Conservation (phyloP, 257 asterid genomes). For the Echium plantagineum region DNA sequence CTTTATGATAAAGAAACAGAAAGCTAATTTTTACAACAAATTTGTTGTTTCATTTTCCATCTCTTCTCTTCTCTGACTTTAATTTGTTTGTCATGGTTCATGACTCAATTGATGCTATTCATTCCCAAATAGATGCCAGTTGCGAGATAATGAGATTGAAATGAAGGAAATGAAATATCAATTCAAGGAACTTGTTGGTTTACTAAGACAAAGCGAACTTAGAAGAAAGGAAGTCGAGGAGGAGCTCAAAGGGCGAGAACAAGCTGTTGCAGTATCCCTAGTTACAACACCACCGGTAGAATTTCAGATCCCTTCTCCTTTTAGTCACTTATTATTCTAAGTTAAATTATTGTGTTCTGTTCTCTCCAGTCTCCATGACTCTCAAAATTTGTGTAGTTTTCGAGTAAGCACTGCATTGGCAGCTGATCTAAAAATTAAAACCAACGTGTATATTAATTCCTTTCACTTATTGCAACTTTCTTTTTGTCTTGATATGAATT, state of each 20-base stretch:
- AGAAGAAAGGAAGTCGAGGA: slow-evolving; percentile 79
- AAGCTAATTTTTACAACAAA: too few relatives aligned
- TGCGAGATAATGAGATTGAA: slow-evolving; percentile 79
- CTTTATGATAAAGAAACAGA: neutral
- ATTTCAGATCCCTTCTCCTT: slow-evolving; percentile 3
- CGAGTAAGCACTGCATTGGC: too few relatives aligned
- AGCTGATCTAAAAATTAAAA: too few relatives aligned
- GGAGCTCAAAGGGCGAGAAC: slow-evolving; percentile 70
- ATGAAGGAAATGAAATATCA: slow-evolving; percentile 92
- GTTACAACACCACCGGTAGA: slow-evolving; percentile 75
- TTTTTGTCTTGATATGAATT: too few relatives aligned
- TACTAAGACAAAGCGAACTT: slow-evolving; percentile 79
- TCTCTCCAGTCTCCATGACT: too few relatives aligned
- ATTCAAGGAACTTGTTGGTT: slow-evolving; percentile 74
- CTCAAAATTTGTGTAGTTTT: too few relatives aligned
- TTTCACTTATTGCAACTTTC: too few relatives aligned
- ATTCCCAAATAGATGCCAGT: slow-evolving; percentile 51
- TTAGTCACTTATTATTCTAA: too few relatives aligned
- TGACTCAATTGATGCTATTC: slow-evolving; percentile 19
- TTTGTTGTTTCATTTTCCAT: neutral
- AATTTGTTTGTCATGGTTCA: neutral
- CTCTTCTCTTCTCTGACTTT: neutral
- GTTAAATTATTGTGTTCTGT: too few relatives aligned
- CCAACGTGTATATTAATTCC: too few relatives aligned
- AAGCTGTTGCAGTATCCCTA: slow-evolving; percentile 38